A percentile compares a stretch with the other conserved stretches of the same genome.
These are phyloP conservation scores for Ascoidea tarda DNA, from an alignment of 805 yeast genomes.

Conservation along the genomic window DNA sequence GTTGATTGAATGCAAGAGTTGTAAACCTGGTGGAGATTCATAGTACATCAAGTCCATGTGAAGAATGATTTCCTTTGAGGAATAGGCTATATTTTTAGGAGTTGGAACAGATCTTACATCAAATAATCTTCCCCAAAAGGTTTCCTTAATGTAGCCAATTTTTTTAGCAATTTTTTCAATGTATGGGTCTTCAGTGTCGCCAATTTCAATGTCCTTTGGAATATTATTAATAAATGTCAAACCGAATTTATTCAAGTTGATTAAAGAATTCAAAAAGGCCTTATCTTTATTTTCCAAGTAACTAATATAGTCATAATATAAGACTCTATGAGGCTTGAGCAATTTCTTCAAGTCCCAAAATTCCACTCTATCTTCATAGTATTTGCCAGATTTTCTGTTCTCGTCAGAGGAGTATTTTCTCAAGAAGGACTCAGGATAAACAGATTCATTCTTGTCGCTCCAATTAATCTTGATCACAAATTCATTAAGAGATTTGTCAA, in stretches of 20 bases:
- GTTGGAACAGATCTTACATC: slow-evolving; percentile 40
- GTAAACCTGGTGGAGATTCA: slow-evolving; percentile 74
- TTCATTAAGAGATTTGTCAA: slow-evolving; percentile 8
- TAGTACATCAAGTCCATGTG: slow-evolving; percentile 71
- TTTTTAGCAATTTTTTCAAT: slow-evolving; percentile 33
- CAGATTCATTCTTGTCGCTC: slow-evolving; percentile 29
- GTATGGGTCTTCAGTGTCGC: slow-evolving; percentile 15
- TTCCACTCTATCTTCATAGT: slow-evolving; percentile 7
- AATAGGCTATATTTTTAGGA: slow-evolving; percentile 60
- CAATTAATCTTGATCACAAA: slow-evolving; percentile 28
- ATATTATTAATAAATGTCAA: slow-evolving; percentile 37
- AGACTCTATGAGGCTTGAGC: neutral
- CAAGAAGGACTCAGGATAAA: slow-evolving; percentile 33
- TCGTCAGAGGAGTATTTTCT: slow-evolving; percentile 23
- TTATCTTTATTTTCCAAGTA: slow-evolving; percentile 21
- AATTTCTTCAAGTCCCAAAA: slow-evolving; percentile 2
- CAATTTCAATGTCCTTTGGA: slow-evolving; percentile 26
- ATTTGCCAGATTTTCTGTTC: slow-evolving; percentile 16
- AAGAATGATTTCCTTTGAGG: slow-evolving; percentile 47
- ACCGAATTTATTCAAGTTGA: slow-evolving; percentile 40
- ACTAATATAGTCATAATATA: slow-evolving; percentile 21
- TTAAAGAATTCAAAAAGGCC: slow-evolving; percentile 24
- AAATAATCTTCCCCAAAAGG: slow-evolving; percentile 61
- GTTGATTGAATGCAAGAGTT: slow-evolving; percentile 45
- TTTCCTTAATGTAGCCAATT: slow-evolving; percentile 55